Base-by-base conservation (phyloP, 495 filamentous ascomycete species). In the Hypoxylon lienhwacheense region DNA sequence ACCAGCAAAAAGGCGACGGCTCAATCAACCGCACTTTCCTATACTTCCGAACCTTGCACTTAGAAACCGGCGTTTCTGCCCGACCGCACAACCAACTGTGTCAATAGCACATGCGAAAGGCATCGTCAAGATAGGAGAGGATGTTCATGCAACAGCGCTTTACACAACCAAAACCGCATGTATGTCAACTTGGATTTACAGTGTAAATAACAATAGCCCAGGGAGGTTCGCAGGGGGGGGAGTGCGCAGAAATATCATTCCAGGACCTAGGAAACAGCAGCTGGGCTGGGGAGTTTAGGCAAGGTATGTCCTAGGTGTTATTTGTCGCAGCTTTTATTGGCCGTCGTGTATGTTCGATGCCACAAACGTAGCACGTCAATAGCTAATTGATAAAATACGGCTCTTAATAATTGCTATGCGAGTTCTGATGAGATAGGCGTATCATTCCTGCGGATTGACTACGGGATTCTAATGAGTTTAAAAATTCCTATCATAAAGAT, bases 241-340 rank as follows among this genome's bases (percentile, higher is more conserved):
- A 39, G 34, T n/a, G n/a, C n/a, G n/a, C n/a, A n/a, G n/a, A n/a
- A n/a, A n/a, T n/a, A 46, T 45, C 39, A 46, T 61, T 47, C 24
- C 43, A 43, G 48, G 42, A 53, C 50, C 59, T 52, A 47, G 61
- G 41, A 50, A 55, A n/a, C n/a, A n/a, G n/a, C 61, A 66, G 61
- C 64, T 59, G 64, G 53, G 35, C 59, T 64, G 56, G 46, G 56
- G 61, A 50, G 47, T 64, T 64, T 24, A 33, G 50, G n/a, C n/a
- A n/a, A n/a, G 53, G 21, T 42, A 59, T 59, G 21, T 37, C 21
- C 21, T 37, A 20, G 55, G 56, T 31, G 22, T 14, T 22, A 40
- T 35, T 54, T 60, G 54, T 26, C 15, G 43, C 35, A 49, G 39
- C 35, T 17, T 24, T 53, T 53, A 45, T 54, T 49, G 45, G 50